Evolutionary conservation across 768 basidiomycete species (phyloP), one percentile per base, ranked within the genome.

Genomic region (Pisolithus orientalis): DNA sequence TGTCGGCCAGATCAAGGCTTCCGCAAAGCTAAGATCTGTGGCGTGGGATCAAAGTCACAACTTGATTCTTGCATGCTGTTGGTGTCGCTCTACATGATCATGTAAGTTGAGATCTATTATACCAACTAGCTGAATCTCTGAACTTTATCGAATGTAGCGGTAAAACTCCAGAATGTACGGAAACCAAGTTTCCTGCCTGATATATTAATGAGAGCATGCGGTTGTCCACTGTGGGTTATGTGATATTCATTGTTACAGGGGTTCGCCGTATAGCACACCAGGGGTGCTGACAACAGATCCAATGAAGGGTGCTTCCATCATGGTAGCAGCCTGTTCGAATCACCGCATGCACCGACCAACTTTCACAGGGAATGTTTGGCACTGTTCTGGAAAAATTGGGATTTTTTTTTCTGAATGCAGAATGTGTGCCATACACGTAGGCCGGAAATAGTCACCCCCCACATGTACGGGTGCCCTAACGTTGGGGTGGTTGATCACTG

Each of bases 381-480:
- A 95, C 63, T 92, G 90, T 17, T 76, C 87, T 98, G 94, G 90
- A 82, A 88, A 56, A 90, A 94, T 53, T 97, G 94, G 92, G 91
- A 94, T 61, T 34, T 96, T 97, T 70, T 90, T 97, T 27, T 92
- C 90, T 6, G 94, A 96, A 66, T 95, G 94, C 59, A 93, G 93
- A 57, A 94, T 94, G 91, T 86, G 62, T 53, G 52, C 17, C 10
- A 17, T 34, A 25, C 51, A 44, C 46, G 24, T 13, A 42, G 39
- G 44, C 43, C 25, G 44, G 24, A 27, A 37, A 37, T 47, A 9
- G 37, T 61, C 17, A 63, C 16, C 40, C 54, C 47, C 10, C 54
- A 52, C 48, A 94, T 91, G 91, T 73, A 94, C 63, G 93, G 84
- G 1, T 94, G 84, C 61, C 94, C 95, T 0, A 80, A 93, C 65